Conservation (phyloP, 2,329 filamentous ascomycete genomes). For the Neofusicoccum umdonicola region DNA sequence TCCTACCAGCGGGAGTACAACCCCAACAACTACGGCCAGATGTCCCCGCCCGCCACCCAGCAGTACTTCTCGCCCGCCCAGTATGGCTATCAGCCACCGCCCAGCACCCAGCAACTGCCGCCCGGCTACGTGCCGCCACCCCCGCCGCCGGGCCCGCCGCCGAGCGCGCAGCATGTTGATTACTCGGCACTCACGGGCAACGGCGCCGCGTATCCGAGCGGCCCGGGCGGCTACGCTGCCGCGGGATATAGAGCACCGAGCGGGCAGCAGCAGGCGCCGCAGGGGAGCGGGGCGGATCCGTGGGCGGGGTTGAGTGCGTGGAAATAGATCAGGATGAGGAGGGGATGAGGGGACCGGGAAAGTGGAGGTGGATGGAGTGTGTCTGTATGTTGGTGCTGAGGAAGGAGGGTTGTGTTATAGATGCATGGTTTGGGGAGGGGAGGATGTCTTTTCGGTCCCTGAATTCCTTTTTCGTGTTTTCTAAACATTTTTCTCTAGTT, state of each 20-base stretch:
- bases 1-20: conserved; percentile 44
- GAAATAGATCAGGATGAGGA: conserved; percentile 44
- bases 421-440: too few species aligned
- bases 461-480: neutral
- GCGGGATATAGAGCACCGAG: conserved; percentile 21
- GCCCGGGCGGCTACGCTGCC: conserved; percentile 56
- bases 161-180: conserved; percentile 46
- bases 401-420: too few species aligned
- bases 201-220: conserved; percentile 40
- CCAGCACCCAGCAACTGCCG: conserved; percentile 60
- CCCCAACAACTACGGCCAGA: conserved; percentile 46
- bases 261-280: conserved; percentile 38
- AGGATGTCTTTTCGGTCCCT: too few species aligned
- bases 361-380: neutral
- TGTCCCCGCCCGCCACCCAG: conserved; percentile 58
- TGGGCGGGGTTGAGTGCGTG: conserved; percentile 70
- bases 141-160: conserved; percentile 64
- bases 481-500: neutral
- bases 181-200: conserved; percentile 43
- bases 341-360: neutral
- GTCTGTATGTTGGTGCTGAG: too few species aligned
- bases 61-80: conserved; percentile 50
- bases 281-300: conserved; percentile 51
- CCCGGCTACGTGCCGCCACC: conserved; percentile 66
- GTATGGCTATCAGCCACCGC: conserved; percentile 39